Conservation (phyloP, 2,329 filamentous ascomycete genomes). For the Lecanosticta acicola region DNA sequence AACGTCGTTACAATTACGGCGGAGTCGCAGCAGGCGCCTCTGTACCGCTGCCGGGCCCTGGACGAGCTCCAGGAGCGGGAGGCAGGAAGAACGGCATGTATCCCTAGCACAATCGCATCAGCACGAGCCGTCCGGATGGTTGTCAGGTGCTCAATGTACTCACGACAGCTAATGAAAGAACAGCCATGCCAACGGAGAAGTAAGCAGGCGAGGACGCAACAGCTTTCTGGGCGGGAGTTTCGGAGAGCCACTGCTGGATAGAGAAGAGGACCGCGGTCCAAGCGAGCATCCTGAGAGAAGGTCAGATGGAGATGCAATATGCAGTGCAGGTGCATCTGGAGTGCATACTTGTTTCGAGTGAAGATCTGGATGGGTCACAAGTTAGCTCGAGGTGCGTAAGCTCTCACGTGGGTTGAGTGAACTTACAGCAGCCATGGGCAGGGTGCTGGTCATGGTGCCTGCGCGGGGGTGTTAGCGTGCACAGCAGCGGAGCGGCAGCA, state of each 20-base stretch:
- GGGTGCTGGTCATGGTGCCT: constrained; percentile 65
- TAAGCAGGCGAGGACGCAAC: constrained; percentile 63
- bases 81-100: constrained; percentile 63
- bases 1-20: neutral
- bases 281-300: constrained; percentile 53
- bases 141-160: constrained; percentile 19
- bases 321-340: neutral
- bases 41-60: constrained; percentile 5
- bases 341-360: constrained; percentile 71
- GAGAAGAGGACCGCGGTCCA: constrained; percentile 70
- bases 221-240: constrained; percentile 62
- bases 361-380: constrained; percentile 58
- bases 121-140: constrained; percentile 36
- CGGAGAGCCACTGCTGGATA: constrained; percentile 70
- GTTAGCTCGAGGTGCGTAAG: constrained; percentile 24
- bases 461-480: neutral
- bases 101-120: constrained; percentile 37
- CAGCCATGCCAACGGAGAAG: constrained; percentile 72
- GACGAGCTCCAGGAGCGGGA: neutral
- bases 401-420: constrained; percentile 7
- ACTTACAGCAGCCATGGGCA: constrained; percentile 84
- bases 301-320: neutral
- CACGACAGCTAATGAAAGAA: constrained; percentile 44
- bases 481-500: neutral
- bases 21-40: constrained; percentile 11